phyloP scores from a whole-genome alignment of 2,329 filamentous ascomycete species.

The Fusarium vanettenii region DNA sequence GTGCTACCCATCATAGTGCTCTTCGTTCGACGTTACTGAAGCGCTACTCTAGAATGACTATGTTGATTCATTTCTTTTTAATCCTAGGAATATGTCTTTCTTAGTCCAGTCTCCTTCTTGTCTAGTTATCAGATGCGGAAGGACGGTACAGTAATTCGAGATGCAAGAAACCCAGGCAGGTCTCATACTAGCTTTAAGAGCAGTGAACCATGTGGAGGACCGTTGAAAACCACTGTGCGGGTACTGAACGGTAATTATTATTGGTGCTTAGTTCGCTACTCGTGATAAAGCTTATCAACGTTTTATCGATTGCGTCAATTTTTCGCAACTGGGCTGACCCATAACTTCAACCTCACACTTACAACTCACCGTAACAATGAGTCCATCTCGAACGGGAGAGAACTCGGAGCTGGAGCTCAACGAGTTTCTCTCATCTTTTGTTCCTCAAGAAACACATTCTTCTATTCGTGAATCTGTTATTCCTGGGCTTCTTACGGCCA shows the following conservation, averaged over 20 bases:
- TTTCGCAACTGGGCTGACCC: background rate
- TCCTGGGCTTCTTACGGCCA: constrained; percentile 58
- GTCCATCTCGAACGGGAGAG: constrained; percentile 1
- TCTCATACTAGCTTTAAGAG: background rate
- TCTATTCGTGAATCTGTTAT: constrained; percentile 59
- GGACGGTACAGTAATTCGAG: background rate
- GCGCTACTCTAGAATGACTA: too few species aligned
- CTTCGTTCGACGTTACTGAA: background rate
- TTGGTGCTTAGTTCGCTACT: background rate
- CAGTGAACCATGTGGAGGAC: background rate
- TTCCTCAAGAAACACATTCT: constrained; percentile 38
- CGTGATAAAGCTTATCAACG: background rate
- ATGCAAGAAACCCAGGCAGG: background rate
- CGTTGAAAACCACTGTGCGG: background rate
- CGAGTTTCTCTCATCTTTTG: constrained; percentile 26
- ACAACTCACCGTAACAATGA: constrained; percentile 15
- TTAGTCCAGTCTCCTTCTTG: background rate
- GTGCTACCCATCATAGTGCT: too few species aligned
- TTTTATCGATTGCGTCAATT: constrained; percentile 34
- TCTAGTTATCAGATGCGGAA: background rate
- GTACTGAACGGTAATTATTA: background rate
- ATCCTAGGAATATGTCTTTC: background rate
- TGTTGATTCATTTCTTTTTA: background rate
- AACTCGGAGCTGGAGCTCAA: constrained; percentile 4
- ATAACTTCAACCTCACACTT: background rate